Evolutionary conservation across 768 basidiomycete genomes (phyloP).

Genomic region (Boletus rufocinnamomeus): DNA sequence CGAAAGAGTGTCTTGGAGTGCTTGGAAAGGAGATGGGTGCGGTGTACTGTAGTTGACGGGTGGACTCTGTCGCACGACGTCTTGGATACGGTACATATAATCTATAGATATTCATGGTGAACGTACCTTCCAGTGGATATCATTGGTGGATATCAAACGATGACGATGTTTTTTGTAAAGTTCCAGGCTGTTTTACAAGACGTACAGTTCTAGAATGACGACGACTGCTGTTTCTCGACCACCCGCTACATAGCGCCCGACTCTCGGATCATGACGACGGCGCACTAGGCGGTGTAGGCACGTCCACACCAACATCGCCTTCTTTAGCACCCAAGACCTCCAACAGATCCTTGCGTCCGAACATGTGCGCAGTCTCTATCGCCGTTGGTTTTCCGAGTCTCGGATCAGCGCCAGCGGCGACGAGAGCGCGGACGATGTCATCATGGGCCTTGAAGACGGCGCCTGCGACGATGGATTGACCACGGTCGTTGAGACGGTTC

Average conservation of each 20-base stretch:
- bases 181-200: background rate
- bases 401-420: constrained; percentile 59
- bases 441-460: constrained; percentile 75
- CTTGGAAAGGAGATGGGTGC: constrained; percentile 77
- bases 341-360: constrained; percentile 58
- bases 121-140: constrained; percentile 3
- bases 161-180: background rate
- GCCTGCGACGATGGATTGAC: constrained; percentile 74
- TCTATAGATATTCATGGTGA: background rate
- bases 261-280: background rate
- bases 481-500: constrained; percentile 67
- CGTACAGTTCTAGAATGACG: constrained; percentile 1
- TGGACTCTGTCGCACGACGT: background rate
- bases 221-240: background rate
- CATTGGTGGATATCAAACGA: background rate
- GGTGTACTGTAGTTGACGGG: constrained; percentile 15
- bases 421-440: constrained; percentile 59
- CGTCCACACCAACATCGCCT: constrained; percentile 43
- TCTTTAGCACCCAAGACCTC: constrained; percentile 58
- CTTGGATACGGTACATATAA: background rate
- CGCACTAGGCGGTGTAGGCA: constrained; percentile 32
- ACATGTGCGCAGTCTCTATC: constrained; percentile 68
- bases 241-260: background rate
- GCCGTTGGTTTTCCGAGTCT: constrained; percentile 66
- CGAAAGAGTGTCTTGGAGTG: constrained; percentile 64